Evolutionary conservation across 306 rosid species (phyloP), one percentile per base, ranked within the genome.

Genomic region (Psophocarpus tetragonolobus): DNA sequence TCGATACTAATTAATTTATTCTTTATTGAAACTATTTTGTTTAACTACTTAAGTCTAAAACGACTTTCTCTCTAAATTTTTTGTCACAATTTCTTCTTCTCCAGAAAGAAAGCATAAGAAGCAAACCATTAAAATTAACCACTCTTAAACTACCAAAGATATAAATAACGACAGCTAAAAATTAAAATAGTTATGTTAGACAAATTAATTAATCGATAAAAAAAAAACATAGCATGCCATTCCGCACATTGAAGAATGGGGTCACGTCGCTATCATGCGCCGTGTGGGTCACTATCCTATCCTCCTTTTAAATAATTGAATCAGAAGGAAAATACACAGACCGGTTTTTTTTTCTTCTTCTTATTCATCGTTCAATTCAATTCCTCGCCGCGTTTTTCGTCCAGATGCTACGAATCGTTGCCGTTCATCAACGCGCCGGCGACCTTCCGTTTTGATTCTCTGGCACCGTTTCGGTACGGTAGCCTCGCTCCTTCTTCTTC

Each of bases 231-330:
- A 8, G 8, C 51, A 57, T 24, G 13, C 27, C 4, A 67, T 56
- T 60, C 47, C 38, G 69, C 80, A 69, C 47, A 48, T 14, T 68
- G 66, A 68, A 44, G 74, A 74, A 47, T 33, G 66, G 84, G 82
- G 90, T 41, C 79, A 84, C 68, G 71, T 85, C 75, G 80, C 91
- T 76, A 84, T 85, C 89, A 76, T 87, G 81, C 84, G 83, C 87
- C 81, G 51, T 82, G 65, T 66, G 76, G 61, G 85, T 79, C 79
- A 80, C 87, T 51, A 38, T 87, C 89, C 83, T 30, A 68, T 87
- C 89, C 63, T 85, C 74, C 84, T 86, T 78, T 85, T 71, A 87
- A 82, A 87, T 86, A 86, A 87, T 87, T 87, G 80, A 78, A 56
- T 77, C 84, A 80, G 62, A 79, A 32, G 53, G n/a, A 73, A 47